Evolutionary conservation across 106 monocot genomes (phyloP).

Genomic region (Hemerocallis citrina): DNA sequence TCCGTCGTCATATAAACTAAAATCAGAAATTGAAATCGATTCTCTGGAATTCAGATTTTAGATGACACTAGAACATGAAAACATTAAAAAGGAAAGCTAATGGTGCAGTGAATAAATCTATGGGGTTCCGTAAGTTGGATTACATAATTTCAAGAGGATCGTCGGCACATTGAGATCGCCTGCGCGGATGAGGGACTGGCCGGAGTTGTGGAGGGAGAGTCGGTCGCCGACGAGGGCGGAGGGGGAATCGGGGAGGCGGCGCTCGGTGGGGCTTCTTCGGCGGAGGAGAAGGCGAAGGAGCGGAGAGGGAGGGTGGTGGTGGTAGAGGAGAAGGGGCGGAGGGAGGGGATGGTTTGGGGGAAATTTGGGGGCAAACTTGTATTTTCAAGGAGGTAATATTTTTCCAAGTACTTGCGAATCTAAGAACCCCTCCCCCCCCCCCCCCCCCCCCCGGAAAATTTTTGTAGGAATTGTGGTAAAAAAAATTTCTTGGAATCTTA

Average conservation of each 20-base stretch:
- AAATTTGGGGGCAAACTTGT: no score
- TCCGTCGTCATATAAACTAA: no score
- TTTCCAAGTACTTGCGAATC: no score
- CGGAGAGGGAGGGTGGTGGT: slow-evolving; percentile 13
- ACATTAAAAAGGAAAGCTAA: background rate
- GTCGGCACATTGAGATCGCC: slow-evolving; percentile 8
- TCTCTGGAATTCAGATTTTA: background rate
- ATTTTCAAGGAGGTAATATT: no score
- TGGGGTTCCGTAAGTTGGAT: background rate
- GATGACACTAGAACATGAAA: background rate
- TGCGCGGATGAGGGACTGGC: background rate
- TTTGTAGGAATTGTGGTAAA: no score
- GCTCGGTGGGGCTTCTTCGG: slow-evolving; percentile 81
- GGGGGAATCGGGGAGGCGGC: slow-evolving; percentile 83
- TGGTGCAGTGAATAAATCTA: background rate
- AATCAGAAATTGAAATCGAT: background rate
- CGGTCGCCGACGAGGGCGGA: slow-evolving; percentile 85
- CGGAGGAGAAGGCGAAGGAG: slow-evolving; percentile 80
- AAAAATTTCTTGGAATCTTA: no score
- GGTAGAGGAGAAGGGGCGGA: background rate
- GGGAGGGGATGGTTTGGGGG: no score
- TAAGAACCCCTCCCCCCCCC: no score
- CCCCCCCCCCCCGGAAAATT: no score
- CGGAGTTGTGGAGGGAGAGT: slow-evolving; percentile 61
- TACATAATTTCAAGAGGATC: background rate